phyloP scores from a whole-genome alignment of 345 rosid species.

The Garcia nutans region DNA sequence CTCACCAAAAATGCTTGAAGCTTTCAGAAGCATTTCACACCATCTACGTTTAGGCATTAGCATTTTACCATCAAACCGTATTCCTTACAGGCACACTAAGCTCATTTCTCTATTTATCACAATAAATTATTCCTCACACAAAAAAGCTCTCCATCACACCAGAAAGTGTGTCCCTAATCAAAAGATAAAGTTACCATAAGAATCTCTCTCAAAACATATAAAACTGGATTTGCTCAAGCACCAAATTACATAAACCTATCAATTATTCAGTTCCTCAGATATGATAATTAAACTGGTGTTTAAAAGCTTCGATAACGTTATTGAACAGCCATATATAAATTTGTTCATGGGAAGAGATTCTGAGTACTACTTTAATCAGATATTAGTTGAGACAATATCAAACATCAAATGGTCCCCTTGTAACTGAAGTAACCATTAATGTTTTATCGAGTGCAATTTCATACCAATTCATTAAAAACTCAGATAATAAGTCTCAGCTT shows the following conservation, averaged over 20 bases:
- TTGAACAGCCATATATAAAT: constrained; percentile 2
- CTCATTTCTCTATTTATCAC: not conserved
- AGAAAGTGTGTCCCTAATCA: constrained; percentile 3
- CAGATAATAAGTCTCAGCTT: constrained; percentile 6
- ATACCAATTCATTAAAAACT: constrained; percentile 11
- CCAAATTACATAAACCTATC: not conserved
- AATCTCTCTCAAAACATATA: not conserved
- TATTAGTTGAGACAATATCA: not conserved
- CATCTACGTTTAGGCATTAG: not conserved
- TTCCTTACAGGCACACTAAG: not conserved
- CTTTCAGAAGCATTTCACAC: constrained; percentile 15
- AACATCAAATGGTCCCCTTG: constrained; percentile 7
- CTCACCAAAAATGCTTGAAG: constrained; percentile 3
- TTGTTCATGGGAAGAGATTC: not conserved
- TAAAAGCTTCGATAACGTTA: not conserved
- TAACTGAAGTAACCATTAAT: constrained; percentile 10
- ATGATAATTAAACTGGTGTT: not conserved
- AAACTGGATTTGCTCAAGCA: constrained; percentile 1
- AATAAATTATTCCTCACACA: not conserved
- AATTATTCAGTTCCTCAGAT: constrained; percentile 10
- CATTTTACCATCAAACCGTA: not conserved
- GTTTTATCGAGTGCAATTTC: not conserved
- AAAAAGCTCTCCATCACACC: not conserved
- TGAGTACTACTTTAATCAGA: not conserved
- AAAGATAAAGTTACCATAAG: not conserved